A percentile compares a stretch with the other conserved stretches of the same genome.
phyloP scores from a whole-genome alignment of 1,284 basidiomycete genomes.

The Fomitopsis palustris region DNA sequence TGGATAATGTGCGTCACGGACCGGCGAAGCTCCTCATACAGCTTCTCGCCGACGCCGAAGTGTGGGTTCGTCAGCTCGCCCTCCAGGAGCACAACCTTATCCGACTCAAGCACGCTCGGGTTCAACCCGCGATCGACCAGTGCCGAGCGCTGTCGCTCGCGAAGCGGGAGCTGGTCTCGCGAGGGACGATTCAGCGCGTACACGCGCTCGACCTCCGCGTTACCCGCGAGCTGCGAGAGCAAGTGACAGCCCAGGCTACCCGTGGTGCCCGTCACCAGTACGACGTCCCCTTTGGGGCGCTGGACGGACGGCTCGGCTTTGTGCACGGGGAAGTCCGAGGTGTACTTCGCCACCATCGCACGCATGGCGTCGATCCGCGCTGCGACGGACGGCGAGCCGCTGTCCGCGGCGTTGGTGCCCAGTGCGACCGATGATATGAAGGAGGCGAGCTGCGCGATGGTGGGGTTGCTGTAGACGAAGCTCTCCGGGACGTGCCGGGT shows the following conservation, averaged over 20 bases:
- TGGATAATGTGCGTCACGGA: constrained; percentile 30
- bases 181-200: constrained; percentile 29
- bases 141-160: constrained; percentile 20
- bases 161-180: constrained; percentile 9
- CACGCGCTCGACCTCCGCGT: constrained; percentile 17
- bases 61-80: constrained; percentile 18
- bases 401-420: background rate
- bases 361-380: constrained; percentile 23
- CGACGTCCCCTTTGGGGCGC: constrained; percentile 4
- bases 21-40: constrained; percentile 24
- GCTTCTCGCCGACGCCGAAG: constrained; percentile 21
- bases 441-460: constrained; percentile 24
- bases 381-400: constrained; percentile 1
- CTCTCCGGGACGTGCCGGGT: constrained; percentile 21
- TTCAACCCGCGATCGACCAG: constrained; percentile 27
- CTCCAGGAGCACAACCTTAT: constrained; percentile 27
- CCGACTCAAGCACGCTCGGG: constrained; percentile 13
- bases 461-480: constrained; percentile 36
- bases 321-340: constrained; percentile 21
- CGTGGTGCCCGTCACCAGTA: constrained; percentile 34
- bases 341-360: constrained; percentile 30
- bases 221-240: constrained; percentile 21
- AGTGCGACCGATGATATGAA: constrained; percentile 17
- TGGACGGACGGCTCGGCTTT: background rate
- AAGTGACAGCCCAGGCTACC: constrained; percentile 31